Base-by-base conservation (phyloP, 331 rosid genomes). In the Rhamnella rubrinervis region DNA sequence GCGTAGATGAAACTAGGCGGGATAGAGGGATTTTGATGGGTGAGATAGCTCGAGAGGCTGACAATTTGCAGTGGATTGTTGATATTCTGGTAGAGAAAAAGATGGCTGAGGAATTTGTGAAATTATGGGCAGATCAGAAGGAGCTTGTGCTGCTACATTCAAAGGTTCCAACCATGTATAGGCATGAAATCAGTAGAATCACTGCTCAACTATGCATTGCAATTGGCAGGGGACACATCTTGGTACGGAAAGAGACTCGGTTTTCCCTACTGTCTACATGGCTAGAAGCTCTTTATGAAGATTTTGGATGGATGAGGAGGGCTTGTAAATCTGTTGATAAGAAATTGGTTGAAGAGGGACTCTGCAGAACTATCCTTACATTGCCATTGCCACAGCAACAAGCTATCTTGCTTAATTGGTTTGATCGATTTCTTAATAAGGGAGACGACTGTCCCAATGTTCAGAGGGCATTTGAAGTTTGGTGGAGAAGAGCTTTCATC, bases 401-500 rank as follows among this genome's bases (percentile, higher is more conserved):
- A 67, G 39, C 83, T 17, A 79, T 92, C 74, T 75, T 92, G 70
- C 89, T 89, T 2, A 81, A 76, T 59, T 92, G 98, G 98, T 92
- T 87, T 40, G 88, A 92, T 67, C 69, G 92, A 31, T 92, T 92
- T 83, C 91, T 89, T 20, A 87, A 79, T 67, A 92, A 92, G 78
- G 96, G 98, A 77, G 90, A 89, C 62, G 98, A 92, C 61, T 92
- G 95, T 71, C 98, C 98, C 50, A 89, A 92, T 72, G 82, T 92
- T 74, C 98, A 83, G 72, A 85, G 86, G 88, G 98, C 96, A 9
- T 92, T 92, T 75, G 98, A 92, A 79, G 83, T 89, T 79, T 92
- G 98, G 98, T 92, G 98, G 98, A 87, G 96, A 88, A 84, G 98
- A 70, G 83, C 96, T 60, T 92, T 92, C 84, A 72, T 85, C 72